phyloP scores from a whole-genome alignment of 305 asterid genomes.

The Solanum hybrid region DNA sequence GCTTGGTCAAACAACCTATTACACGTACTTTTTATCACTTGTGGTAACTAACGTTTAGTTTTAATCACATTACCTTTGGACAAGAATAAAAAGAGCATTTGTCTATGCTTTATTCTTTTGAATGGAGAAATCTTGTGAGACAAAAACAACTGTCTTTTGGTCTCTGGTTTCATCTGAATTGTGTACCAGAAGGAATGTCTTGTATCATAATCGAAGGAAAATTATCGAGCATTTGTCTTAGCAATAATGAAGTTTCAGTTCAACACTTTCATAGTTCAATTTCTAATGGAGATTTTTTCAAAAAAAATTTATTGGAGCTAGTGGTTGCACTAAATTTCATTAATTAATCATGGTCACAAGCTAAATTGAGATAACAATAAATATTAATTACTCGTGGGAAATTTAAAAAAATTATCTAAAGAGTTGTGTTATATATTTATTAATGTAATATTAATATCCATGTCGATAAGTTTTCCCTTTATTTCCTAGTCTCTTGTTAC shows the following conservation, averaged over 20 bases:
- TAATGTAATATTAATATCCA: too few relatives aligned
- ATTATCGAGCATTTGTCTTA: neutral
- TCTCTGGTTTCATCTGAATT: neutral
- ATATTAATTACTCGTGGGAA: neutral
- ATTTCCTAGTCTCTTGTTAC: too few relatives aligned
- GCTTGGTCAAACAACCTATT: neutral
- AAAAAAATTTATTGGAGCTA: neutral
- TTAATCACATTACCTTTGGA: neutral
- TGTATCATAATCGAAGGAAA: neutral
- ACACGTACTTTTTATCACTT: neutral
- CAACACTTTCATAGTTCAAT: neutral
- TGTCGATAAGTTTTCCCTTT: too few relatives aligned
- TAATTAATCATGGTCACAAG: neutral
- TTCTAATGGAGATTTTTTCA: neutral
- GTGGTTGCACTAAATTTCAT: neutral
- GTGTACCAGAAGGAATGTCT: neutral
- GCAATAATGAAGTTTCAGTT: neutral
- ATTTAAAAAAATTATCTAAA: neutral
- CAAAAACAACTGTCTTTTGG: neutral
- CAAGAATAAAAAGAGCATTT: neutral
- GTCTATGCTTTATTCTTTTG: neutral
- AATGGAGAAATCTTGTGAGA: neutral
- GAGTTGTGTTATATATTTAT: too few relatives aligned
- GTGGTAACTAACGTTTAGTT: neutral
- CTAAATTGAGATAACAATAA: neutral